Base-by-base conservation (phyloP, 1,139 yeast species). In the Candida mesenterica region DNA sequence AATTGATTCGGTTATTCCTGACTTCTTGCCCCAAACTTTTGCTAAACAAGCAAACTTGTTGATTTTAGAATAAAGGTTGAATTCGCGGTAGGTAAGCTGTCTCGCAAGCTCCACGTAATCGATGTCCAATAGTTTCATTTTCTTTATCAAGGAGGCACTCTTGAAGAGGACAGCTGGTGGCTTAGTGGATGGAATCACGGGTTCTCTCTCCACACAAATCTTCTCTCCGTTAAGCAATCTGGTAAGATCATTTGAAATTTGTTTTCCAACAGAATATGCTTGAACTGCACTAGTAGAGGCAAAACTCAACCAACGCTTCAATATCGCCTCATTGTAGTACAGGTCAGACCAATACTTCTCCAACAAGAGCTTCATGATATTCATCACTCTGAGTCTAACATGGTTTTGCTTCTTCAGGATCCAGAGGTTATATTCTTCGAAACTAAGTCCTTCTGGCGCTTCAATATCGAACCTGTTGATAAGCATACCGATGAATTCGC, bases 391-490 rank as follows among this genome's bases (percentile, higher is more conserved):
- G 19, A 76, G 54, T 38, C 92, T 75, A 24, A 86, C 81, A 0
- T 90, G 84, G 55, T 49, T 62, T 58, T 62, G 82, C 51, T 87
- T 89, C 51, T 77, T 77, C 28, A 80, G 79, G 7, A 82, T 74
- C 97, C 98, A 92, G 4, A 72, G 61, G 30, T 79, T 77, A 53
- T 86, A 87, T 52, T 89, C 96, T 42, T 85, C 95, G 47, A 78
- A 83, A 37, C 86, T 78, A 42, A 92, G 64, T 0, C 95, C 96
- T 49, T 85, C 96, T 0, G 97, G 97, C 4, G 97, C 95, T 43
- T 77, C 80, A 23, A 80, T 65, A 41, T 82, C 73, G 59, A 82
- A 92, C 35, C 96, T 68, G 24, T 71, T 69, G 24, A 82, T 77
- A 41, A 92, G 64, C 31, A 76, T 59, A 16, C 71, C 74, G 38